Conservation (phyloP, 1,284 basidiomycete genomes). For the Leccinum colubrinum region DNA sequence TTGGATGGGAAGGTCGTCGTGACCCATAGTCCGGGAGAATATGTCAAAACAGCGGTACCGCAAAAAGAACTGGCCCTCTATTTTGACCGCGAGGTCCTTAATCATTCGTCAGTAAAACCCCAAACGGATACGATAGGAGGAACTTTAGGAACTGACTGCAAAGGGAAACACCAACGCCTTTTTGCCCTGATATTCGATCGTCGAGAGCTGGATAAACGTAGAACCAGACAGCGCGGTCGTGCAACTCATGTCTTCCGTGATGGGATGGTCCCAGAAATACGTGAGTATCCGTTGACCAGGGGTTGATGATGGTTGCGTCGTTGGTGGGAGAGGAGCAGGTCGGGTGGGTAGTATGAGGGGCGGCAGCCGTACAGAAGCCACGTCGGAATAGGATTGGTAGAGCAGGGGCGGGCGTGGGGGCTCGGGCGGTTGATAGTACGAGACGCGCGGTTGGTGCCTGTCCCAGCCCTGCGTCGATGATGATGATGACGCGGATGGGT, state of each 20-base stretch:
- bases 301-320: conserved; percentile 2
- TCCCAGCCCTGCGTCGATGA: conserved; percentile 2
- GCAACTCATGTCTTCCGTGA: conserved; percentile 50
- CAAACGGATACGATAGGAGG: not conserved
- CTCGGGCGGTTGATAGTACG: conserved; percentile 13
- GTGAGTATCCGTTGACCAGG: conserved; percentile 37
- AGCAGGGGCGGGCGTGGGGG: conserved; percentile 10
- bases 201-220: conserved; percentile 60
- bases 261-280: conserved; percentile 36
- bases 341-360: conserved; percentile 18
- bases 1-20: conserved; percentile 48
- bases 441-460: conserved; percentile 6
- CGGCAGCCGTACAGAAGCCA: conserved; percentile 22
- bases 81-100: conserved; percentile 56
- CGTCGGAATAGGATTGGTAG: conserved; percentile 17
- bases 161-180: conserved; percentile 72
- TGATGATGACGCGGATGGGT: not conserved
- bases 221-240: conserved; percentile 59
- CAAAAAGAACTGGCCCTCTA: conserved; percentile 63
- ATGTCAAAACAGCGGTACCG: conserved; percentile 70
- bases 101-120: conserved; percentile 1
- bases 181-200: conserved; percentile 56
- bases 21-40: conserved; percentile 40
- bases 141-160: conserved; percentile 45
- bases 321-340: not conserved